These are phyloP conservation scores for Claviceps monticola DNA, from an alignment of 2,329 filamentous ascomycete genomes.

Conservation along the genomic window DNA sequence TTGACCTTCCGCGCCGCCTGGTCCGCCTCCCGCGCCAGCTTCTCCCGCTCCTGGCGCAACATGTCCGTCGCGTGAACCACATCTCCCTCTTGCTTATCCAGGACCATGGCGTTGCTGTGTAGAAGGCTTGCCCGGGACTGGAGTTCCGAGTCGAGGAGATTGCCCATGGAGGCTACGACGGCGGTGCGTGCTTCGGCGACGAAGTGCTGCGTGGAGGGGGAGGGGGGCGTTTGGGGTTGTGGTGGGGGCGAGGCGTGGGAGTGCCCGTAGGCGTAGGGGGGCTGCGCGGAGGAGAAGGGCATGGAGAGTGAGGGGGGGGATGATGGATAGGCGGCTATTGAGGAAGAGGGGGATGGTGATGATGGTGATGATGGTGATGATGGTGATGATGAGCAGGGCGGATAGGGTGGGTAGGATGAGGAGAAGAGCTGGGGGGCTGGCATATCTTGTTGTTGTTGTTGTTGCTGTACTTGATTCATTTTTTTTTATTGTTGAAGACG, in stretches of 20 bases:
- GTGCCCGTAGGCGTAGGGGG: conserved; percentile 3
- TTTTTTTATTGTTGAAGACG: neutral
- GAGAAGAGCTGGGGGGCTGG: neutral
- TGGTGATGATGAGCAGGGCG: neutral
- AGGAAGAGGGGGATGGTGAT: neutral
- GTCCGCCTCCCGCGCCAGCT: conserved; percentile 49
- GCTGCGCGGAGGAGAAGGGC: neutral
- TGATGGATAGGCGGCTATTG: neutral
- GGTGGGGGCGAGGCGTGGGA: conserved; percentile 7
- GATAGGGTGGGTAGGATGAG: neutral
- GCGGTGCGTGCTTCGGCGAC: conserved; percentile 44
- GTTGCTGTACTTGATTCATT: neutral
- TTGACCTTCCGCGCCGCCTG: conserved; percentile 53
- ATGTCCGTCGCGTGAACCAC: conserved; percentile 45
- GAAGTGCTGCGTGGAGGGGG: conserved; percentile 29
- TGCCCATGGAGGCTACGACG: conserved; percentile 50
- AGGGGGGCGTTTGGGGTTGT: conserved; percentile 25
- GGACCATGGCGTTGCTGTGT: conserved; percentile 52
- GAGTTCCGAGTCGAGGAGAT: conserved; percentile 55
- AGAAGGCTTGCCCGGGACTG: conserved; percentile 53
- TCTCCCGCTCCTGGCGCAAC: conserved; percentile 49
- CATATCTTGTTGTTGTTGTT: neutral
- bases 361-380: neutral
- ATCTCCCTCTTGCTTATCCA: conserved; percentile 54
- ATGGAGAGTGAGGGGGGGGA: neutral